Evolutionary conservation across 2,329 filamentous ascomycete genomes (phyloP), one percentile per base, ranked within the genome.

Genomic region (Xylariomycetidae sp.): DNA sequence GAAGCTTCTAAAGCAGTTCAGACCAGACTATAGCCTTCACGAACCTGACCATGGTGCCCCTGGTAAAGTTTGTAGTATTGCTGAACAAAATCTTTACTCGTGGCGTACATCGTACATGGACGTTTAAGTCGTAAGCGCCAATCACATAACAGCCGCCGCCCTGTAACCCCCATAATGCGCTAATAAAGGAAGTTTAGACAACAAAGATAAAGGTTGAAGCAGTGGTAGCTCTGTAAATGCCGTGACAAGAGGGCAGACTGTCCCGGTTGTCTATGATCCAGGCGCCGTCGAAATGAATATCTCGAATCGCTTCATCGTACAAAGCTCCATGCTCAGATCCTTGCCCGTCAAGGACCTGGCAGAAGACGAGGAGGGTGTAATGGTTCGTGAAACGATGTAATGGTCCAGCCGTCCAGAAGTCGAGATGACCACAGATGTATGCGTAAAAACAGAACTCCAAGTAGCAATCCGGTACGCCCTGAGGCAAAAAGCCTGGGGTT

Each of bases 391-490:
- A 15, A 10, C 13, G 31, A 39, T 31, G 41, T 38, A 36, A 40
- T 37, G 37, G 26, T 35, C n/a, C n/a, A 39, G 37, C 40, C 41
- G 39, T 36, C 43, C 39, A 44, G 39, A 31, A 37, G 27, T 18
- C 15, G 20, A 32, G 8, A 38, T 33, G 25, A 25, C 44, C 40
- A 36, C 41, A 39, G 25, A 35, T 30, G 37, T 44, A 32, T 46
- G 37, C 39, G 40, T 49, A 46, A 44, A n/a, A 38, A 38, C 38
- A 36, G 35, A 37, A 39, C 32, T 30, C 32, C 40, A 40, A 40
- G 25, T 36, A 42, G 29, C 14, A 29, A 34, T 39, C 32, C 35
- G 23, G 25, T 37, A 32, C 30, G n/a, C 37, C 31, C 30, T 40
- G 40, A 32, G 36, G 29, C 35, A 39, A 29, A 37, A 35, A 37